phyloP scores from a whole-genome alignment of 208 protist species.

The Leishmania major region DNA sequence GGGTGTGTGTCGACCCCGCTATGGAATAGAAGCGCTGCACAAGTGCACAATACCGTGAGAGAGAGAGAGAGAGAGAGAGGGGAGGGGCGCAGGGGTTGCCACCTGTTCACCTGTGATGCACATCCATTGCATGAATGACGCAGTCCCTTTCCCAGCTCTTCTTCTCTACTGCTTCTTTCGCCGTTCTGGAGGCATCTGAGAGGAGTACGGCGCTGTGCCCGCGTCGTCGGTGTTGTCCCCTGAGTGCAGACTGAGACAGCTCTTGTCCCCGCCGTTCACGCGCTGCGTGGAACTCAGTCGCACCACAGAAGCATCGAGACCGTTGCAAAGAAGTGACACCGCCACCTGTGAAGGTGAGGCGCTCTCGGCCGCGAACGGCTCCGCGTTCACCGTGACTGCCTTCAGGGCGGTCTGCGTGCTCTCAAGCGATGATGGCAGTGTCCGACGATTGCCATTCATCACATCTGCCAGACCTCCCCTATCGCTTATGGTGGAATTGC shows the following conservation, averaged over 20 bases:
- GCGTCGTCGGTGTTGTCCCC: conserved; percentile 8
- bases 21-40: neutral
- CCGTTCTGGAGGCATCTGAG: neutral
- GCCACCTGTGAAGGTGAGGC: conserved; percentile 18
- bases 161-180: neutral
- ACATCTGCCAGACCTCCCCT: neutral
- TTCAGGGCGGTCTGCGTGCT: neutral
- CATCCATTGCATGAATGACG: neutral
- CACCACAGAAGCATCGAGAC: neutral
- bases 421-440: conserved; percentile 1
- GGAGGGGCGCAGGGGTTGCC: neutral
- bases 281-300: conserved; percentile 4
- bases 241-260: neutral
- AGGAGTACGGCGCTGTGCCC: conserved; percentile 13
- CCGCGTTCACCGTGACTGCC: neutral
- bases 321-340: conserved; percentile 5
- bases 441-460: neutral
- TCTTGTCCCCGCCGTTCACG: conserved; percentile 10
- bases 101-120: neutral
- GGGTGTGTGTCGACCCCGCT: no score
- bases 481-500: neutral
- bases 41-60: neutral
- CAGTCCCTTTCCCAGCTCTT: neutral
- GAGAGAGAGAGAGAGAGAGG: neutral
- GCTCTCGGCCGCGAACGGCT: neutral